phyloP scores from a whole-genome alignment of 176 grass and related monocot genomes.

The Musa beccarii region DNA sequence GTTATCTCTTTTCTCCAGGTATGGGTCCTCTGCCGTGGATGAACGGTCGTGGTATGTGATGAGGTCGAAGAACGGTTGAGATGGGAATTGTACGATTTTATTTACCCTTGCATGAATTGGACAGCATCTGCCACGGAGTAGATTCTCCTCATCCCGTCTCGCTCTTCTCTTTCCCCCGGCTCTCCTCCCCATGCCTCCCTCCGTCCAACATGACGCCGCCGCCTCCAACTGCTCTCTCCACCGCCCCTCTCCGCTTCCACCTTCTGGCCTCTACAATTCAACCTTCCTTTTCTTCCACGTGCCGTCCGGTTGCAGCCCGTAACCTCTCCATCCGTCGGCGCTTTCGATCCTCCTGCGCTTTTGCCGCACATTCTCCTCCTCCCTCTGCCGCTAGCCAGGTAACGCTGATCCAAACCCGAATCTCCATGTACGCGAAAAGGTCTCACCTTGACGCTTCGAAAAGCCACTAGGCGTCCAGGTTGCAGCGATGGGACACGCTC shows the following conservation, averaged over 20 bases:
- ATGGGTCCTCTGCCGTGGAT: neutral
- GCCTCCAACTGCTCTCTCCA: neutral
- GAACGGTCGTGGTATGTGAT: neutral
- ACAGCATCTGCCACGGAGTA: neutral
- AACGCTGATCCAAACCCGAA: neutral
- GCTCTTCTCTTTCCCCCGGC: neutral
- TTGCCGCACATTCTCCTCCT: neutral
- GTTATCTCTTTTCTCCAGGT: neutral
- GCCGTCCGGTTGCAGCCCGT: neutral
- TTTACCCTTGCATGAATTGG: neutral
- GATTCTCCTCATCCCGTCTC: neutral
- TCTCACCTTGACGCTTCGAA: neutral
- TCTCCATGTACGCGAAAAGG: neutral
- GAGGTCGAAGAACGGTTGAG: neutral
- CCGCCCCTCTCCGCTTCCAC: neutral
- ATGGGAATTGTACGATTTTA: neutral
- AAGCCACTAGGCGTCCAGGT: conserved; percentile 17
- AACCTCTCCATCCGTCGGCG: neutral
- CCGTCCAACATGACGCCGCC: neutral
- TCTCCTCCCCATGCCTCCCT: neutral
- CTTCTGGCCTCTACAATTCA: neutral
- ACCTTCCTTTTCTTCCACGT: neutral
- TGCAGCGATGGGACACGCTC: conserved; percentile 68
- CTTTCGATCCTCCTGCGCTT: neutral
- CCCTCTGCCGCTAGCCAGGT: neutral